Base-by-base conservation (phyloP, 768 basidiomycete species). In the Chalciporus piperatus region DNA sequence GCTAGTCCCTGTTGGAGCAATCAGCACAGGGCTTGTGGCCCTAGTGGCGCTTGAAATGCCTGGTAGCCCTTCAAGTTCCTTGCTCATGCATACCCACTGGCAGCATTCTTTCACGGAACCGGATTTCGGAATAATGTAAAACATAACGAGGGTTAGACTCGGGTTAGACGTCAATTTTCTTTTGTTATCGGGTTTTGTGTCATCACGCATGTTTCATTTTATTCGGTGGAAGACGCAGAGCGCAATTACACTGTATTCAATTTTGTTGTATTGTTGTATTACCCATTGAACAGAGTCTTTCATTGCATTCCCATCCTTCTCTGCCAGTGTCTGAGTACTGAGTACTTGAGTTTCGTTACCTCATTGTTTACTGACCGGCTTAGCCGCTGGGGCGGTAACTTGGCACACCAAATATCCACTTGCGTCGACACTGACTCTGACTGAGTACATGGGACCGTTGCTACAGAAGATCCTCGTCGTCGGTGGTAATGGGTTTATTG, bases 401-500 rank as follows among this genome's bases (percentile, higher is more conserved):
- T 22, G 22, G 22, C 22, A 4, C 22, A 22, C 22, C 22, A 22
- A 22, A 22, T 4, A 22, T 22, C 22, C 22, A 22, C 22, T 22
- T n/a, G n/a, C n/a, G 20, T n/a, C n/a, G 19, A 9, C 23, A 3
- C 19, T 0, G 13, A 2, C 20, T 54, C 37, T 28, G 4, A 22
- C 37, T 28, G 4, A 22, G 22, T 22, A 6, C 13, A 66, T 66
- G 65, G n/a, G 48, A 48, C 48, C 56, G 37, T n/a, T 75, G 20
- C 50, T 75, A 47, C 79, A 75, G 48, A 87, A 76, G 62, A 78
- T 98, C 33, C 82, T 98, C n/a, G 92, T 99, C 38, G 81, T 98
- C 2, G 97, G 97, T n/a, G 97, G 97, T 41, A 97, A 97, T 73
- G 97, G 97, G 6, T 98, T 97, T 74, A 84, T 99, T 62, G 96